Percentiles rank a stretch among this genome's conserved stretches.
Evolutionary conservation across 2,329 filamentous ascomycete genomes (phyloP).

Genomic region (Hypoxylon sp.): DNA sequence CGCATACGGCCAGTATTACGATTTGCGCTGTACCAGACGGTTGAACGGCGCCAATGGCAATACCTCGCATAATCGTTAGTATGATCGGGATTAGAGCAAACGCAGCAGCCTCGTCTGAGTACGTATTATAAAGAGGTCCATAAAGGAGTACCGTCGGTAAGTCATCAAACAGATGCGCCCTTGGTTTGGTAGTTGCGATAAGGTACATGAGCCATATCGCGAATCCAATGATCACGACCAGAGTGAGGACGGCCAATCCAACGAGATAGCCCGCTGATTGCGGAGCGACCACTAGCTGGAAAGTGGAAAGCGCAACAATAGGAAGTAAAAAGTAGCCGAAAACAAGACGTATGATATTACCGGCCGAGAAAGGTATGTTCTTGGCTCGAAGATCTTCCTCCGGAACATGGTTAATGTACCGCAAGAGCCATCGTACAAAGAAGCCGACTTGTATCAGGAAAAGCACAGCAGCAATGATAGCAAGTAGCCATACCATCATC

Average conservation of each 20-base stretch:
- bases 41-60: conserved; percentile 93
- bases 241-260: conserved; percentile 79
- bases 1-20: conserved; percentile 91
- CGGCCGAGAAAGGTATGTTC: conserved; percentile 88
- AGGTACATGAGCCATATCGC: conserved; percentile 83
- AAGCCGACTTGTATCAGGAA: conserved; percentile 83
- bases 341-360: conserved; percentile 84
- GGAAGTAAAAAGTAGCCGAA: conserved; percentile 95
- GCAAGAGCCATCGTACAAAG: conserved; percentile 79
- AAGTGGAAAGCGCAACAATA: conserved; percentile 87
- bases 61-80: conserved; percentile 85
- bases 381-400: conserved; percentile 92
- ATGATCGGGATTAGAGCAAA: conserved; percentile 91
- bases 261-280: conserved; percentile 78
- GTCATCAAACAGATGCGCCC: conserved; percentile 92
- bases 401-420: conserved; percentile 75
- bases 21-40: conserved; percentile 93
- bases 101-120: conserved; percentile 90
- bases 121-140: conserved; percentile 96
- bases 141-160: conserved; percentile 89
- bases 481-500: conserved; percentile 91
- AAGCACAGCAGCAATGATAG: conserved; percentile 77
- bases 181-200: conserved; percentile 83
- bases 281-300: conserved; percentile 84
- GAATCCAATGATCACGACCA: conserved; percentile 79